Base-by-base conservation (phyloP, 495 filamentous ascomycete species). In the Annulohypoxylon nitens region DNA sequence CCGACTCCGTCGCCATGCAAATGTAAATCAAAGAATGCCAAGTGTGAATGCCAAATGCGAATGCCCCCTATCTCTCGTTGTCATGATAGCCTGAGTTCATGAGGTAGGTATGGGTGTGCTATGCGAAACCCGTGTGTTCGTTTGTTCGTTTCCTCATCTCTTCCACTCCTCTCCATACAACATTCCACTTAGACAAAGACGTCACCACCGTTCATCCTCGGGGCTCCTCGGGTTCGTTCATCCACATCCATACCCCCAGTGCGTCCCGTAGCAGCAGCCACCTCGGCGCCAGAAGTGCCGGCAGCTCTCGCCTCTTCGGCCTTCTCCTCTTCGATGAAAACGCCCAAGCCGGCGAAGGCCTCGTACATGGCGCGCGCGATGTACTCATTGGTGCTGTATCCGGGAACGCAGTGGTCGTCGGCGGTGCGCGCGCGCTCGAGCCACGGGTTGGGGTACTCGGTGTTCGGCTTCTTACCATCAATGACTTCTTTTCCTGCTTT, bases 311-410 rank as follows among this genome's bases (percentile, higher is more conserved):
- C 81, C 30, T 75, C 72, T 14, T 75, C 71, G 10, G 79, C 71
- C 64, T 93, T 84, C 78, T 97, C 94, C 25, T 98, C 95, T 41
- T 88, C 92, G 73, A 97, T 92, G 50, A 93, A 91, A 30, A 86
- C 82, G 1, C 92, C 94, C 71, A 99, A 79, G 0, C 96, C 96
- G 0, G 92, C 88, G 81, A 97, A 99, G 0, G 95, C 95, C 77
- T 97, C 95, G 73, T 93, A 89, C 81, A 98, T 80, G 18, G 92
- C 90, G 23, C 94, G 84, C 26, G 89, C 83, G 76, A 91, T 94
- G 74, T 94, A 98, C 75, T 97, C 94, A 12, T 82, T 79, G 37
- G 97, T 82, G 76, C 91, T 90, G 78, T 94, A 98, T 0, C 96
- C 96, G 47, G 95, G 94, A 33, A 92, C 93, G n/a, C 84, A 83